Evolutionary conservation across 306 rosid genomes (phyloP), one percentile per base, ranked within the genome.

Genomic region (Mimosa bimucronata): DNA sequence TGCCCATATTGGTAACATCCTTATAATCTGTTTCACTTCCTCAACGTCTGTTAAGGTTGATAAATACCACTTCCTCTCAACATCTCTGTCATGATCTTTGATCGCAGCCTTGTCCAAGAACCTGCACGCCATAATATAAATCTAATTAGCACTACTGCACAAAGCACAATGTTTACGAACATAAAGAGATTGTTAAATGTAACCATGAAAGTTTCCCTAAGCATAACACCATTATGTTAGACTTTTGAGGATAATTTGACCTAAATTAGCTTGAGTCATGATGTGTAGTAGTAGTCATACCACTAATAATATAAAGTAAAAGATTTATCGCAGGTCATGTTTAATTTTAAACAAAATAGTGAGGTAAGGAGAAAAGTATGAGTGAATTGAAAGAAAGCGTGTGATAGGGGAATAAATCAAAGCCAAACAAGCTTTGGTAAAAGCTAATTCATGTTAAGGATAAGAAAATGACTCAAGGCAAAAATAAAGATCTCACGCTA

Each of bases 1-100:
- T 23, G 92, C 98, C 98, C 98, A 94, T 6, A 94, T 91, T 1
- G 98, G 98, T 57, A 92, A 34, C 97, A 94, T 89, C 64, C 94
- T 80, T 60, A 92, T 6, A 2, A 94, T 73, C 78, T 79, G 2
- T 79, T 94, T 94, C 4, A 92, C 97, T 79, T 94, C 98, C 78
- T 94, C 97, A 14, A 94, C 90, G 42, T 94, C 97, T 1, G 93
- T 91, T 80, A 92, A 79, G 60, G 91, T 92, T 13, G 91, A 86
- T 28, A 88, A n/a, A 14, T 73, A 68, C 97, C 98, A 92, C 79
- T 88, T 88, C 66, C 75, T 89, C n/a, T 75, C 73, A 44, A 34
- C 40, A 1, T 13, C 30, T 1, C 16, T 41, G 48, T 78, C 86
- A 4, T 72, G 38, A 1, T 70, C 87, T 75, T 77, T 84, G 66